phyloP scores from a whole-genome alignment of 2,329 filamentous ascomycete species.

The Paraphaeosphaeria sporulosa region DNA sequence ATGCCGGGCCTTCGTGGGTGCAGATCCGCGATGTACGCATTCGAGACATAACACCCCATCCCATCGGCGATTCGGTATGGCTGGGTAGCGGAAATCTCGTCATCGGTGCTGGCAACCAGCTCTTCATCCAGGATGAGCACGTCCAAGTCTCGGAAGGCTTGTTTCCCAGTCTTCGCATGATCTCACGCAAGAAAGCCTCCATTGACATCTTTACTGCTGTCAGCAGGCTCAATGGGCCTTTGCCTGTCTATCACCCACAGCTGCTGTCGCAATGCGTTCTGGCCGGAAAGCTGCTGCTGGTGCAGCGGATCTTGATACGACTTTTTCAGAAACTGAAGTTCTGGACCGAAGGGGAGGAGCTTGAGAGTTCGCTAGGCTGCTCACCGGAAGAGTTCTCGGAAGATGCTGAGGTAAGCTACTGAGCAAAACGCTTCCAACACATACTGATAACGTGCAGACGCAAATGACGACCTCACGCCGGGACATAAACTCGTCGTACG shows the following conservation, averaged over 20 bases:
- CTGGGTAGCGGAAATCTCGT: slow-evolving; percentile 83
- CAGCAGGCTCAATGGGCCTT: slow-evolving; percentile 81
- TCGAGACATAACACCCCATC: slow-evolving; percentile 82
- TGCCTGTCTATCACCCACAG: slow-evolving; percentile 92
- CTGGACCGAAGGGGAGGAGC: slow-evolving; percentile 77
- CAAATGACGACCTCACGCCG: slow-evolving; percentile 54
- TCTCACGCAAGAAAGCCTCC: slow-evolving; percentile 57
- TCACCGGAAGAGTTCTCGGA: slow-evolving; percentile 57
- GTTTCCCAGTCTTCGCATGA: slow-evolving; percentile 62
- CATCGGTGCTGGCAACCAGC: slow-evolving; percentile 87
- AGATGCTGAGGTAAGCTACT: slow-evolving; percentile 53
- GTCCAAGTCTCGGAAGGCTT: slow-evolving; percentile 70
- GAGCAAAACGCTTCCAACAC: background rate
- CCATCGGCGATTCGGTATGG: slow-evolving; percentile 94
- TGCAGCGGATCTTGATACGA: slow-evolving; percentile 75
- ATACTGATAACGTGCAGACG: slow-evolving; percentile 34
- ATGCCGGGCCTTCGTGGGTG: slow-evolving; percentile 88
- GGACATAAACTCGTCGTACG: slow-evolving; percentile 60
- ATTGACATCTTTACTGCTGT: slow-evolving; percentile 83
- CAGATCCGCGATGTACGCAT: slow-evolving; percentile 83
- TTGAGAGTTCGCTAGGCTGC: slow-evolving; percentile 79
- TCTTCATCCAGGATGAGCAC: slow-evolving; percentile 84
- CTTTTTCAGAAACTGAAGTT: slow-evolving; percentile 82
- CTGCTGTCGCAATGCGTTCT: slow-evolving; percentile 87
- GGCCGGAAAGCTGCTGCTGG: slow-evolving; percentile 75